These are phyloP conservation scores for Friedmanniomyces simplex DNA, from an alignment of 495 filamentous ascomycete species.

Conservation along the genomic window DNA sequence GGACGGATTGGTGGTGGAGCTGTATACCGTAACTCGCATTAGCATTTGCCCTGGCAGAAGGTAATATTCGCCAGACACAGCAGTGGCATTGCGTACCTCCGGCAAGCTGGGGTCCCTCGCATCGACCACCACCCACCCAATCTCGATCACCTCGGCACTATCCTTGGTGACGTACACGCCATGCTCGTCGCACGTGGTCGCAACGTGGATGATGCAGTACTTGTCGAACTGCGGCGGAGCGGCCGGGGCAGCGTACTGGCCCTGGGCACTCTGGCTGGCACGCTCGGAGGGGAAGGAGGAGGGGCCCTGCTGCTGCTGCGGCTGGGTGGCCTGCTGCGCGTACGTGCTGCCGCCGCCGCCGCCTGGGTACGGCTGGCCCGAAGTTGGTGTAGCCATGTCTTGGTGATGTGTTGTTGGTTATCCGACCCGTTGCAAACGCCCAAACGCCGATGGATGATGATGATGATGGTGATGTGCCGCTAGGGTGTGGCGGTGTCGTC, in stretches of 20 bases:
- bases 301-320: too few relatives aligned
- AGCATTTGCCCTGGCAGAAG: too few relatives aligned
- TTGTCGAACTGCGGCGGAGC: conserved; percentile 46
- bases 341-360: conserved; percentile 9
- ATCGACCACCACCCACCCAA: conserved; percentile 94
- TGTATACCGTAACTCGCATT: conserved; percentile 33
- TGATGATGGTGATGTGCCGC: not conserved
- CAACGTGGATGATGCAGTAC: conserved; percentile 95
- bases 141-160: conserved; percentile 96
- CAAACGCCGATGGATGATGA: too few relatives aligned
- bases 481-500: not conserved
- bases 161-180: conserved; percentile 99
- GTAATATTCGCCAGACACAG: too few relatives aligned
- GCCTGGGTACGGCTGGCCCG: conserved; percentile 10
- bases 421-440: not conserved
- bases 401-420: not conserved
- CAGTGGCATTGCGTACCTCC: conserved; percentile 12
- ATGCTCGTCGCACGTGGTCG: conserved; percentile 97
- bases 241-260: conserved; percentile 3
- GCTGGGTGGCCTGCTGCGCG: not conserved
- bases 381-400: conserved; percentile 3
- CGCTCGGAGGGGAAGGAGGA: conserved; percentile 6
- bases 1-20: conserved; percentile 88
- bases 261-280: conserved; percentile 1
- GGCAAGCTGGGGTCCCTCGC: conserved; percentile 58